Base-by-base conservation (phyloP, 108 stramenopile genomes). In the Mediolabrus comicus region DNA sequence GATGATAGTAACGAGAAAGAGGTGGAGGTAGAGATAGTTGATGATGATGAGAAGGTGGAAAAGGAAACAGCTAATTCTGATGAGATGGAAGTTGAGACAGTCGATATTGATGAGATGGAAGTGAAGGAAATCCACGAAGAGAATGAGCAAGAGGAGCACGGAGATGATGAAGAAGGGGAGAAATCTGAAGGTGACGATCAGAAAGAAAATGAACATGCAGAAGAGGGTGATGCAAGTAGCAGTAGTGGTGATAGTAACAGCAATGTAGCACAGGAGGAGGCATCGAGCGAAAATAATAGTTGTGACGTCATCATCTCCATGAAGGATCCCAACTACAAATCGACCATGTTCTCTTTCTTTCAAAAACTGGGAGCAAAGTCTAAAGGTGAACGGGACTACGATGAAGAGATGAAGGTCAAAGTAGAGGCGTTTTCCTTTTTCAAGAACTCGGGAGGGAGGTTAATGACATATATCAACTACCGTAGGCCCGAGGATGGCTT, bases 61-160 rank as follows among this genome's bases (percentile, higher is more conserved):
- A 64, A 71, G 52, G 64, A 54, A 65, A 14, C 24, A 3, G 69
- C 11, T 49, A 17, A 62, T 26, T 60, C 16, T 49, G 69, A 64
- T 13, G 33, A 70, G 39, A 53, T 52, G 11, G 64, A 12, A 8
- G 64, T 26, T 55, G 56, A 58, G 33, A 31, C 13, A 27, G 12
- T 35, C 24, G 58, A 69, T 60, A 11, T 12, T 54, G 63, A 64
- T 29, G 27, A 19, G 26, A 52, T 24, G 49, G 56, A 58, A 53
- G 56, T 31, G 30, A 64, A 71, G 52, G 64, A 54, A 65, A 14
- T 53, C 2, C 52, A 29, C 14, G 52, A 65, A 4, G 49, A 35
- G 24, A 55, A 67, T 22, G 9, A 58, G 16, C 65, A 73, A 26
- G 55, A 67, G 13, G 13, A 39, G 25, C 34, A 62, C 6, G 31